These are phyloP conservation scores for Dichotomopilus funicola DNA, from an alignment of 2,329 filamentous ascomycete species.

Conservation along the genomic window DNA sequence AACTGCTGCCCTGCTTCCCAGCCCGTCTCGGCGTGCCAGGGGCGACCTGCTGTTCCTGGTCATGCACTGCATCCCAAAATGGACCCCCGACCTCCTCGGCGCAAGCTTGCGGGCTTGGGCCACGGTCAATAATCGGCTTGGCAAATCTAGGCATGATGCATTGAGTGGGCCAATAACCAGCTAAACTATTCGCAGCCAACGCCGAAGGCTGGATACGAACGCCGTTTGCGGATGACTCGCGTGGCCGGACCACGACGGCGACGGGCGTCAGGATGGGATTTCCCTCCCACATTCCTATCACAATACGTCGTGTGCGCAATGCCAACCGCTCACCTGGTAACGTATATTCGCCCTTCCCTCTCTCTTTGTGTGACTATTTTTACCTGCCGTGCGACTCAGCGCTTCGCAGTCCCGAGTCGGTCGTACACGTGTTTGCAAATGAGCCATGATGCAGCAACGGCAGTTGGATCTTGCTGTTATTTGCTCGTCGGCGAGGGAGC, in stretches of 20 bases:
- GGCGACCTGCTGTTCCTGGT: not conserved
- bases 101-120: not conserved
- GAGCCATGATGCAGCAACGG: conserved; percentile 3
- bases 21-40: not conserved
- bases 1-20: not conserved
- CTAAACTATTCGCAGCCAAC: not conserved
- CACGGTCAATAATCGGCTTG: conserved; percentile 4
- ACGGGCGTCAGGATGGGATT: no score
- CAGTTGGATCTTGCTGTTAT: not conserved
- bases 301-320: no score
- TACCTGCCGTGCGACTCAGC: not conserved
- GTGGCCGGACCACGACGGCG: not conserved
- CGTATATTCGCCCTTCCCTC: no score
- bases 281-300: no score
- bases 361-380: conserved; percentile 11
- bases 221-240: not conserved
- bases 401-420: not conserved
- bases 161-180: not conserved
- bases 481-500: no score
- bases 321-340: no score
- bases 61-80: not conserved
- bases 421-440: not conserved
- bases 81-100: not conserved
- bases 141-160: conserved; percentile 7
- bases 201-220: conserved; percentile 3